Conservation (phyloP, 2,329 filamentous ascomycete species). For the Colletotrichum sp. region DNA sequence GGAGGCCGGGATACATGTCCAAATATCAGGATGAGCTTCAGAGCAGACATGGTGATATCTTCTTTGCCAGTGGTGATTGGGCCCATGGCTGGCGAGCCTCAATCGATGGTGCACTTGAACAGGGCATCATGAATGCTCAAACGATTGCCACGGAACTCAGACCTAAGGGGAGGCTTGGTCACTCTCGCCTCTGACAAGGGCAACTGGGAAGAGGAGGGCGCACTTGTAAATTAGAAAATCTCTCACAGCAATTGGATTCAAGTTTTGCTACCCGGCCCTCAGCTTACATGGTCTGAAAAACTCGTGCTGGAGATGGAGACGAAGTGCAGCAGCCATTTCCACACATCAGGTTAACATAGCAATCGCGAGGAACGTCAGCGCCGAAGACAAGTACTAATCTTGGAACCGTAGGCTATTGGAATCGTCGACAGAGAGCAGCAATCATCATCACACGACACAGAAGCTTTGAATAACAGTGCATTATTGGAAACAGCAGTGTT, state of each 20-base stretch:
- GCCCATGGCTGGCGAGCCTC: constrained; percentile 30
- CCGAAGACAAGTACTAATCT: neutral
- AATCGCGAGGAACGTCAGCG: neutral
- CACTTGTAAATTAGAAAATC: neutral
- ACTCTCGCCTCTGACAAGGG: neutral
- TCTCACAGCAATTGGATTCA: neutral
- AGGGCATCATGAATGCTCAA: constrained; percentile 18
- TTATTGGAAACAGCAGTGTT: neutral
- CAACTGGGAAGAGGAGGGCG: neutral
- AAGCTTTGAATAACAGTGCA: neutral
- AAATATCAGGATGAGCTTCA: constrained; percentile 29
- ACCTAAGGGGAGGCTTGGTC: neutral
- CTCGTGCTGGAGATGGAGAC: neutral
- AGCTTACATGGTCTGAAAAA: neutral
- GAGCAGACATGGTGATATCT: constrained; percentile 26
- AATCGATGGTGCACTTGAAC: constrained; percentile 34
- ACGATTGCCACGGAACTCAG: neutral
- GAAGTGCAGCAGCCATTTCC: neutral
- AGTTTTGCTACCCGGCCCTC: neutral
- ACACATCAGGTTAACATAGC: accelerated
- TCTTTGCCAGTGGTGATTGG: constrained; percentile 31
- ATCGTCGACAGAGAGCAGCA: too few relatives aligned
- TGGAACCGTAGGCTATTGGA: too few relatives aligned
- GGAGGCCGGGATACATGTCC: constrained; percentile 22
- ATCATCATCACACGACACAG: neutral